Evolutionary conservation across 768 basidiomycete genomes (phyloP).

Genomic region (Russula virescens): DNA sequence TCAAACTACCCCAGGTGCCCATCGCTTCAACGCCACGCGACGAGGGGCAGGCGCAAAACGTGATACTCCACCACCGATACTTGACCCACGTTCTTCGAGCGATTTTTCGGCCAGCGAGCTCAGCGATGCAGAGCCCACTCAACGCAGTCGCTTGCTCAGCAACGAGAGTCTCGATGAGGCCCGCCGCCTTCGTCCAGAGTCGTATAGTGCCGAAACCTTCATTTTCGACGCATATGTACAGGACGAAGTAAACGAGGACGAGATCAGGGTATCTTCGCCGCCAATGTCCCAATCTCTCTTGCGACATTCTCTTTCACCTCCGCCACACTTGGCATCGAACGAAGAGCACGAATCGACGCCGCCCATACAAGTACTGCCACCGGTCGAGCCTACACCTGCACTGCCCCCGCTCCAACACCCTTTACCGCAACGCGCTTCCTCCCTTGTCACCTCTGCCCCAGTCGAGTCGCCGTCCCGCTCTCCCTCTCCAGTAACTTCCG

Average conservation of each 20-base stretch:
- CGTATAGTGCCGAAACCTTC: conserved; percentile 72
- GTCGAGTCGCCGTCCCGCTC: conserved; percentile 41
- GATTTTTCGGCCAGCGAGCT: conserved; percentile 50
- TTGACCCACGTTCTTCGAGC: conserved; percentile 51
- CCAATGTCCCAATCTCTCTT: conserved; percentile 10
- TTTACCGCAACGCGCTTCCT: conserved; percentile 20
- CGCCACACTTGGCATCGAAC: not conserved
- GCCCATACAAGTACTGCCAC: conserved; percentile 5
- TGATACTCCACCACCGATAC: not conserved
- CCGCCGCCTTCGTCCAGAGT: conserved; percentile 47
- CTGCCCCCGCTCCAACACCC: conserved; percentile 19
- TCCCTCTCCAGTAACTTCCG: conserved; percentile 45
- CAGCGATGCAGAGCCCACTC: conserved; percentile 35
- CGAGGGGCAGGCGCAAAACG: conserved; percentile 34
- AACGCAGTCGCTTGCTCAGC: conserved; percentile 37
- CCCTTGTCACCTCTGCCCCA: conserved; percentile 36
- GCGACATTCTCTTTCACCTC: conserved; percentile 19
- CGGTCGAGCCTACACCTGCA: not conserved
- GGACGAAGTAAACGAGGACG: conserved; percentile 43
- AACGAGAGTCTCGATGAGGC: conserved; percentile 41
- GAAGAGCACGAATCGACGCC: not conserved
- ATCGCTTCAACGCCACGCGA: conserved; percentile 60
- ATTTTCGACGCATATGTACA: conserved; percentile 83
- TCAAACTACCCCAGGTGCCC: conserved; percentile 71
- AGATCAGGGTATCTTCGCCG: conserved; percentile 2